A percentile compares a stretch with the other conserved stretches of the same genome.
Evolutionary conservation across 495 filamentous ascomycete species (phyloP).

Genomic region (Hypoxylon fragiforme): DNA sequence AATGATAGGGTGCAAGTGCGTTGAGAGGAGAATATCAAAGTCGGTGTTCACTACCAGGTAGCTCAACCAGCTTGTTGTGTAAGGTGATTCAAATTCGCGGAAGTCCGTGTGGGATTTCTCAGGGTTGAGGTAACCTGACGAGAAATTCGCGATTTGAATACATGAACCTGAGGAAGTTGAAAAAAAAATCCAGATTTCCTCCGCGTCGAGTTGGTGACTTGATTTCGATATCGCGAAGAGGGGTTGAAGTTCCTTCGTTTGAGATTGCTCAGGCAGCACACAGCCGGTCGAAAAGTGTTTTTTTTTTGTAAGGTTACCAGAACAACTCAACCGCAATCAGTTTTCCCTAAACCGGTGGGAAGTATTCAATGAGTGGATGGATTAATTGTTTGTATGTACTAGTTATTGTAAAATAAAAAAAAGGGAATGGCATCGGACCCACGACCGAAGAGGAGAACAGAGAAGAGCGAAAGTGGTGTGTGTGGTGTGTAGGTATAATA

Average conservation of each 20-base stretch:
- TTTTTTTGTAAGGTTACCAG: not conserved
- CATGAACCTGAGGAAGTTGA: not conserved
- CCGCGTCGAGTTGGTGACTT: not conserved
- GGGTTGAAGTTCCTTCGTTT: not conserved
- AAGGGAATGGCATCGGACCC: too few relatives aligned
- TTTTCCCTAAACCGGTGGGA: too few relatives aligned
- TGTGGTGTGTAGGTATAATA: too few relatives aligned
- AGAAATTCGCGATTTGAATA: not conserved
- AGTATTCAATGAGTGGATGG: too few relatives aligned
- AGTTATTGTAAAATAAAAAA: too few relatives aligned
- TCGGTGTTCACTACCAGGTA: constrained; percentile 20
- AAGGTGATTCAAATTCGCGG: constrained; percentile 22
- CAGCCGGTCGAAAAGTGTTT: not conserved
- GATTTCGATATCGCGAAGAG: not conserved
- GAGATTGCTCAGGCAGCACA: not conserved
- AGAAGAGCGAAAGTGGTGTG: too few relatives aligned
- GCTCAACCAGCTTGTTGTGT: constrained; percentile 16
- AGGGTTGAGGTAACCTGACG: constrained; percentile 3
- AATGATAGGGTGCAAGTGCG: constrained; percentile 2
- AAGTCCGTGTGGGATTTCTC: constrained; percentile 12
- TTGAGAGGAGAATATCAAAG: constrained; percentile 4
- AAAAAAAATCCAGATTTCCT: not conserved
- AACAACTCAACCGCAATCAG: too few relatives aligned
- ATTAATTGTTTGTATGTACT: too few relatives aligned
- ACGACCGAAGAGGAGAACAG: too few relatives aligned